These are phyloP conservation scores for Colletotrichum lindemuthianum DNA, from an alignment of 2,329 filamentous ascomycete genomes.

Conservation along the genomic window DNA sequence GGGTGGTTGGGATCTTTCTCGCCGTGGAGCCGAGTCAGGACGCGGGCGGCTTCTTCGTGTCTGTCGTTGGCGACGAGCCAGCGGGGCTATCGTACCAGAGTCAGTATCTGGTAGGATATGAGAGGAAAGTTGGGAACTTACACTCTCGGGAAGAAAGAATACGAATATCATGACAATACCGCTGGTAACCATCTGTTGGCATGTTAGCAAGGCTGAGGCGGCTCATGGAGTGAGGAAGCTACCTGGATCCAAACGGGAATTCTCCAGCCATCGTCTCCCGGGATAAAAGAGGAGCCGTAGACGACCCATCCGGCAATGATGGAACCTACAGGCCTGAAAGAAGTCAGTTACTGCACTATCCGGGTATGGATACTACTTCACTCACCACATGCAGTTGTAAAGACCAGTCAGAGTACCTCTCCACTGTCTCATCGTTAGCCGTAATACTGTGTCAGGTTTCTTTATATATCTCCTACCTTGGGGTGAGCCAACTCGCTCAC, in stretches of 20 bases:
- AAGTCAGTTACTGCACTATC: background rate
- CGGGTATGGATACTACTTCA: background rate
- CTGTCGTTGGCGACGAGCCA: conserved; percentile 57
- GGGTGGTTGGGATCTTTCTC: conserved; percentile 60
- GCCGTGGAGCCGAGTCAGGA: conserved; percentile 62
- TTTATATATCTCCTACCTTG: conserved; percentile 32
- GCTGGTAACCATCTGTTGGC: conserved; percentile 47
- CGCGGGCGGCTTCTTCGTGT: conserved; percentile 51
- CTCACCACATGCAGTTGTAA: conserved; percentile 62
- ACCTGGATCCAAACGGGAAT: conserved; percentile 63
- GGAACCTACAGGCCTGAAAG: conserved; percentile 49
- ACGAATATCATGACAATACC: conserved; percentile 55
- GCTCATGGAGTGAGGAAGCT: background rate
- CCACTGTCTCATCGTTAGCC: conserved; percentile 43
- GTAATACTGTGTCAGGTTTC: rapidly evolving
- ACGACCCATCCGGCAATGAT: conserved; percentile 65
- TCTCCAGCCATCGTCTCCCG: conserved; percentile 53
- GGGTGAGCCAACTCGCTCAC: conserved; percentile 66
- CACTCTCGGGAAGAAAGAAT: conserved; percentile 58
- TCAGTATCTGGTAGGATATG: rapidly evolving
- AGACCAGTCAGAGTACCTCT: conserved; percentile 62
- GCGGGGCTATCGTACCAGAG: conserved; percentile 41
- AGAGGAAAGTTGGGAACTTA: conserved; percentile 7
- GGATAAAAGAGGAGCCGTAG: conserved; percentile 58
- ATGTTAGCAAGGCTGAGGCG: background rate